Evolutionary conservation across 2,329 filamentous ascomycete genomes (phyloP), one percentile per base, ranked within the genome.

Genomic region (Colletotrichum sublineola): DNA sequence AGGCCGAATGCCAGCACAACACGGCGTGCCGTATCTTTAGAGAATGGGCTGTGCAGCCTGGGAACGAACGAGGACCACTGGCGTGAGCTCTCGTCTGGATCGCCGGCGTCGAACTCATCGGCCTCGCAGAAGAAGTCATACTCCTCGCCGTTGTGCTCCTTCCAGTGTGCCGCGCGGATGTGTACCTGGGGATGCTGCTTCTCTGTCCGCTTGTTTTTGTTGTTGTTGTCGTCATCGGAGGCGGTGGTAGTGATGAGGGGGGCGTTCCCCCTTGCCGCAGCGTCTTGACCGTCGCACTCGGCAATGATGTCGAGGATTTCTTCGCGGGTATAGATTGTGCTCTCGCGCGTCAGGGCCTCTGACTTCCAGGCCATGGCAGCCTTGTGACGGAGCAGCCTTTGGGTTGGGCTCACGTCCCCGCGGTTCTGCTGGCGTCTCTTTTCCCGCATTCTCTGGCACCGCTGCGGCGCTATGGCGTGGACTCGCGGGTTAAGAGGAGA

Each of bases 331-430:
- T 73, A 73, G 9, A 71, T 71, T 24, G 67, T 57, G 52, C 67
- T 71, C 50, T 72, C 71, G 20, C 68, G 62, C 40, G 68, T 73
- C 50, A 71, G 56, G n/a, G 71, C 67, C 8, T 73, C 67, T 42
- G 79, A 80, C 24, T 77, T 79, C 82, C 83, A 84, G 7, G 83
- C 84, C 65, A 78, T 78, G 6, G 81, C 82, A 1, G 83, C 84
- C 74, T 85, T 85, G 68, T 81, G 78, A 38, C 84, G 79, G 68
- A 86, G 80, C 24, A 86, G 75, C 40, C 78, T 78, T 74, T 85
- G 79, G 0, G 82, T 81, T 31, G 84, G 83, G 69, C 84, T 85
- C 64, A 80, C 75, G 31, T 77, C 76, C 50, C 73, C 72, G 36
- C 65, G 64, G 55, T 48, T 40, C 63, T 76, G 75, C 63, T 73